Base-by-base conservation (phyloP, 768 basidiomycete species). In the Leccinum subgranulosum region DNA sequence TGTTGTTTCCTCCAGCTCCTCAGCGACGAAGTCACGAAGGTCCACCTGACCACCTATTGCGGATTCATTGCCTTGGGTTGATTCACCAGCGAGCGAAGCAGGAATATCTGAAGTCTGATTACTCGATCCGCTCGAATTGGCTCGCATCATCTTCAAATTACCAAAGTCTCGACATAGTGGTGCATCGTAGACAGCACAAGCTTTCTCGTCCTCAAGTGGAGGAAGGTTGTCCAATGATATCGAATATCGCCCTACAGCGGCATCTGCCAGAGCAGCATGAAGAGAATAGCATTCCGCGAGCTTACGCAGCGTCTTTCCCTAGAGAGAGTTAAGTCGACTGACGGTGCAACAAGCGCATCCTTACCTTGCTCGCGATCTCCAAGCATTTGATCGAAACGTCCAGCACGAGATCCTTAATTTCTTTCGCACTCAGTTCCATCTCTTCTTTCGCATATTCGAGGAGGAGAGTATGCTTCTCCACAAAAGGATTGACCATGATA, bases 241-340 rank as follows among this genome's bases (percentile, higher is more conserved):
- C 33, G 77, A 76, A 67, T 86, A 81, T 52, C 77, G 79, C 55
- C 76, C 74, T 33, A 82, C 60, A 21, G 84, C 79, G n/a, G 76
- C 68, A 45, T 73, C 66, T 33, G 75, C 73, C 49, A 90, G 74
- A 7, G 66, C 62, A 6, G 74, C 69, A 25, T 75, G 73, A 43
- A 88, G 69, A 11, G 76, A 75, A 66, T 81, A 79, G 4, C 61
- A 64, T 3, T 86, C 83, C 21, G 75, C 76, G 29, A 91, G 75
- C 60, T 74, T 79, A 65, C 81, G 79, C 56, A 92, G 68, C 57
- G 89, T 81, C 71, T 84, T 86, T 19, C 89, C 89, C 84, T 87
- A 56, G 25, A 49, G 9, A 56, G 47, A 34, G n/a, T 41, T 65
- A 21, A 68, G 66, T 50, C 17, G 34, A 46, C 15, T 36, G 23